Base-by-base conservation (phyloP, 2,329 filamentous ascomycete species). In the Alternaria longipes region DNA sequence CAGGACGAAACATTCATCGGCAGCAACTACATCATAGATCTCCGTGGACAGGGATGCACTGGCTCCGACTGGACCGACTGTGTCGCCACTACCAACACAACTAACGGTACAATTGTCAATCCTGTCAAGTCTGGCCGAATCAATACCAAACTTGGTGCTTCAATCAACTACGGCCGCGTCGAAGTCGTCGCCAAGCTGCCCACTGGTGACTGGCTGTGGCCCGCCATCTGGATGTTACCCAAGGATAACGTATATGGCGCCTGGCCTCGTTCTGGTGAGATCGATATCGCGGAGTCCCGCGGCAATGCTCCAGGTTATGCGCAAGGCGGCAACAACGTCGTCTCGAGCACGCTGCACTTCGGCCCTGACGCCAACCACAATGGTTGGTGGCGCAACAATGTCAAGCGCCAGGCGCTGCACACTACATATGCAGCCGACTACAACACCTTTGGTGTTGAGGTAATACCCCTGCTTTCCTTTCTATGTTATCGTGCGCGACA, bases 161-260 rank as follows among this genome's bases (percentile, higher is more conserved):
- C 81, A 16, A 91, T 96, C 82, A 92, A 89, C 79, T 96, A 91
- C 74, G 92, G 92, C 49, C 90, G 91, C 44, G 85, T 96, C 54
- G 91, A 96, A 75, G 91, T 96, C 5, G 88, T 85, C 1, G 92
- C 92, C 26, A 90, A 90, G 79, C 81, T 95, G 28, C 91, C 92
- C 5, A 78, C 83, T 49, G 92, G 92, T 55, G 92, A 95, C 80
- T 95, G 92, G 92, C 84, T 96, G 11, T 95, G 92, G 92, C 92
- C 92, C 2, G 91, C 91, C n/a, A 94, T 96, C 72, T 94, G 91
- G 91, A 91, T 96, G 90, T 83, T 95, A 82, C 92, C 92, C 1
- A 87, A 87, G 47, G 83, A 89, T 44, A 84, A 88, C 55, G 88
- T 82, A 0, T 96, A 95, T 75, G 92, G 92, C 1, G 71, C 84